These are phyloP conservation scores for Cutaneotrichosporon arboriforme DNA, from an alignment of 1,284 basidiomycete genomes.

Conservation along the genomic window DNA sequence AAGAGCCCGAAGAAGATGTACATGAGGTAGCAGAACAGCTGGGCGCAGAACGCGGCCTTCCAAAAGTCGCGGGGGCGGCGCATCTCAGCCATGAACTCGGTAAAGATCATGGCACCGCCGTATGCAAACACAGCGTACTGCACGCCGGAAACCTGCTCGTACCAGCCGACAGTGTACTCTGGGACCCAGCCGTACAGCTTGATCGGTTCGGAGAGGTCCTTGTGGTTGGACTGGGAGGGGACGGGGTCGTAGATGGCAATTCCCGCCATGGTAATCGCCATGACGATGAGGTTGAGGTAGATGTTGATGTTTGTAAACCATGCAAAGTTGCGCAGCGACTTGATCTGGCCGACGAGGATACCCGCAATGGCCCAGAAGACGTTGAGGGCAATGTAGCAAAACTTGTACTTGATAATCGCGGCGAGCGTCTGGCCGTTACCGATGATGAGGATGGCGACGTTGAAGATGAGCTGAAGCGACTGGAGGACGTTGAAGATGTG, in stretches of 20 bases:
- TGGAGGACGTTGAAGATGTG: slow-evolving; percentile 13
- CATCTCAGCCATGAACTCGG: slow-evolving; percentile 67
- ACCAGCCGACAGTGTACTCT: slow-evolving; percentile 43
- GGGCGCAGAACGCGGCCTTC: slow-evolving; percentile 60
- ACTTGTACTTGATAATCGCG: slow-evolving; percentile 6
- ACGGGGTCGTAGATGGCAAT: slow-evolving; percentile 45
- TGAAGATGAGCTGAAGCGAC: slow-evolving; percentile 10
- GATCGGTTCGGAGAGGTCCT: slow-evolving; percentile 48
- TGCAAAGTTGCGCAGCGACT: slow-evolving; percentile 11
- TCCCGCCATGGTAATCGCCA: slow-evolving; percentile 9
- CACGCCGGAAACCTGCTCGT: slow-evolving; percentile 48
- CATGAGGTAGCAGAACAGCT: slow-evolving; percentile 55
- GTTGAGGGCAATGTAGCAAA: slow-evolving; percentile 13
- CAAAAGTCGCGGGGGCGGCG: slow-evolving; percentile 66
- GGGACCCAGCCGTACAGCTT: slow-evolving; percentile 50
- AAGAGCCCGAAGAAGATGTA: slow-evolving; percentile 50
- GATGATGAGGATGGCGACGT: slow-evolving; percentile 10
- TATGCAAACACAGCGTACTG: slow-evolving; percentile 58
- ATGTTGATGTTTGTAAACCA: slow-evolving; percentile 13
- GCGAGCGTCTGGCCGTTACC: slow-evolving; percentile 8
- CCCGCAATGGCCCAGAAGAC: slow-evolving; percentile 10
- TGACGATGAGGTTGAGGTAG: slow-evolving; percentile 8
- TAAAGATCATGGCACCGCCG: slow-evolving; percentile 55
- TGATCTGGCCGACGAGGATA: slow-evolving; percentile 10
- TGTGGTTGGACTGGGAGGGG: slow-evolving; percentile 46